phyloP scores from a whole-genome alignment of 805 yeast genomes.

The Teunomyces panamensis region DNA sequence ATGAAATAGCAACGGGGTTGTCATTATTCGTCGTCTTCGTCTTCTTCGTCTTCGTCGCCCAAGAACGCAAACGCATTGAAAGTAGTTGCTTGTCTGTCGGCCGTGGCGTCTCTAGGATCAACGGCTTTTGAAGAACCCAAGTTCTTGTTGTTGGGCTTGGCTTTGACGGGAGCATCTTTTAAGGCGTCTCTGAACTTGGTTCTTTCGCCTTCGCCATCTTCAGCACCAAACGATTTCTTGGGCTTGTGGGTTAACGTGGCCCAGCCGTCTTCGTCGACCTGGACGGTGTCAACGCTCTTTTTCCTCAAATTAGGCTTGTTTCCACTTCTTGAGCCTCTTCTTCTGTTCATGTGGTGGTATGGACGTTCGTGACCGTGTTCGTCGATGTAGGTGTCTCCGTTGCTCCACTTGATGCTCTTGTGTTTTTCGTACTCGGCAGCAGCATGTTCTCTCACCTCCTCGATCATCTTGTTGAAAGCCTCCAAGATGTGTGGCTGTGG shows the following conservation, averaged over 20 bases:
- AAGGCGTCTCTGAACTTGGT: constrained; percentile 43
- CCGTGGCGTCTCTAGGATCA: constrained; percentile 66
- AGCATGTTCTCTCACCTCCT: constrained; percentile 54
- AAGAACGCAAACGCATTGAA: constrained; percentile 85
- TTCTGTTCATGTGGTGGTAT: constrained; percentile 47
- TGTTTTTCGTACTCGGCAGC: constrained; percentile 28
- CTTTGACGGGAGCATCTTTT: constrained; percentile 48
- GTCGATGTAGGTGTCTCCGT: constrained; percentile 46
- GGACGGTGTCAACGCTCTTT: constrained; percentile 47
- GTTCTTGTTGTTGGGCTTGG: constrained; percentile 70
- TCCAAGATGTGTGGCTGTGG: constrained; percentile 64
- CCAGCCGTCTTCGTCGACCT: constrained; percentile 82
- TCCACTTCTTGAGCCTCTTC: constrained; percentile 58
- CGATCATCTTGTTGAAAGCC: constrained; percentile 64
- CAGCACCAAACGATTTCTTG: constrained; percentile 48
- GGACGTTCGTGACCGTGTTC: constrained; percentile 45
- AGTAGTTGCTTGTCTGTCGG: constrained; percentile 61
- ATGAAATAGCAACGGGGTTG: neutral
- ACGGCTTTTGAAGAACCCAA: constrained; percentile 72
- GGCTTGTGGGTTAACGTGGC: constrained; percentile 51
- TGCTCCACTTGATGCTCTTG: constrained; percentile 27
- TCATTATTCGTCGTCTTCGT: constrained; percentile 6
- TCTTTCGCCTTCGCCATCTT: constrained; percentile 47
- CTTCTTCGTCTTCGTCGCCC: constrained; percentile 52
- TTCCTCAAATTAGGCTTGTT: constrained; percentile 54